phyloP scores from a whole-genome alignment of 2,329 filamentous ascomycete species.

The Trichoderma brevicompactum region DNA sequence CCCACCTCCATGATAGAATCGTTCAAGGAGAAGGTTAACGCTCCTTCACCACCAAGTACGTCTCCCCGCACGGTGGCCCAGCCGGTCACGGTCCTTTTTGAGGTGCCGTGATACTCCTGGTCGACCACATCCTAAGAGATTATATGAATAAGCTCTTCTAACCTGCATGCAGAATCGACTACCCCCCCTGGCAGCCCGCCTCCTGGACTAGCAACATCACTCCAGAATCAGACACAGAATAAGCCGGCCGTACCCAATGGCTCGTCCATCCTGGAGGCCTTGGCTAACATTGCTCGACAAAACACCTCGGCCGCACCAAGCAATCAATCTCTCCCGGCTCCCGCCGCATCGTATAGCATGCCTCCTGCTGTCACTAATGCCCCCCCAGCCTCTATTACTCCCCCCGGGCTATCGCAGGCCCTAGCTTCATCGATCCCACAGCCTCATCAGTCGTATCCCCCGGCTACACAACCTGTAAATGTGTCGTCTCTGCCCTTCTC shows the following conservation, averaged over 20 bases:
- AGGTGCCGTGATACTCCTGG: neutral
- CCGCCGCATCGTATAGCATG: constrained; percentile 51
- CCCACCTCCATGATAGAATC: constrained; percentile 75
- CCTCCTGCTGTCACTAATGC: constrained; percentile 34
- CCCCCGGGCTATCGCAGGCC: constrained; percentile 39
- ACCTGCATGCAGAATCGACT: constrained; percentile 65
- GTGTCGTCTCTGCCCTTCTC: constrained; percentile 52
- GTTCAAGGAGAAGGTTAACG: constrained; percentile 80
- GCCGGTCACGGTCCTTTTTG: neutral
- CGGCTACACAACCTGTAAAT: constrained; percentile 64
- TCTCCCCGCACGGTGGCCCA: constrained; percentile 33
- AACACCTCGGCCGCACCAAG: constrained; percentile 58
- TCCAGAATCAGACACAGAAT: constrained; percentile 41
- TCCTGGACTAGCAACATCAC: constrained; percentile 48
- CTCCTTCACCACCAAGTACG: constrained; percentile 68
- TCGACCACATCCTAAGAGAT: neutral
- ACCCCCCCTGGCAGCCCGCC: constrained; percentile 70
- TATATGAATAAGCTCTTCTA: constrained; percentile 40
- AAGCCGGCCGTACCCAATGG: constrained; percentile 49
- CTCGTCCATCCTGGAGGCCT: constrained; percentile 73
- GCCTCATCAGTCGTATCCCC: constrained; percentile 45
- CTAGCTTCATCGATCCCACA: constrained; percentile 40
- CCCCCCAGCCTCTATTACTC: constrained; percentile 10
- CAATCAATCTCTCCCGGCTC: constrained; percentile 44
- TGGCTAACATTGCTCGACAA: constrained; percentile 80